These are phyloP conservation scores for Hirschfeldia incana DNA, from an alignment of 345 rosid genomes.

Conservation along the genomic window DNA sequence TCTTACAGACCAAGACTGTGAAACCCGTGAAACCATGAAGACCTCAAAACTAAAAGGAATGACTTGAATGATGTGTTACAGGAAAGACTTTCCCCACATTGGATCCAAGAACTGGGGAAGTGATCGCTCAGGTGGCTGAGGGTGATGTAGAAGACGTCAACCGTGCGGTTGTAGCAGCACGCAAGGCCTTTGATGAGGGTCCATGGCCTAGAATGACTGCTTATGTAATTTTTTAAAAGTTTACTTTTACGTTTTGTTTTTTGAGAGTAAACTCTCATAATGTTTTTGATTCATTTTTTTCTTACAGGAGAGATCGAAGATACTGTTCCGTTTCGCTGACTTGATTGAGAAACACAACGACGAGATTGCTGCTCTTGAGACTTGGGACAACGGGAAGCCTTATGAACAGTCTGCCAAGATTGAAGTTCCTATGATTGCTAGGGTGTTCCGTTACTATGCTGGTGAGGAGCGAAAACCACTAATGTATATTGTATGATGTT, in stretches of 20 bases:
- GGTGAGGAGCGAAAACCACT: conserved; percentile 49
- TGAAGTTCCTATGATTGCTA: conserved; percentile 80
- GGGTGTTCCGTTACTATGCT: conserved; percentile 79
- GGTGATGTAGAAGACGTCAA: conserved; percentile 42
- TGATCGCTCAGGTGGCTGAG: conserved; percentile 43
- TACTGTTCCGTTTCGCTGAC: conserved; percentile 78
- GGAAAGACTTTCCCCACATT: conserved; percentile 45
- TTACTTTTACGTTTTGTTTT: background rate
- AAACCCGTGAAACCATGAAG: no score
- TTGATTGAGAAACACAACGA: conserved; percentile 83
- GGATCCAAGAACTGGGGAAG: conserved; percentile 45
- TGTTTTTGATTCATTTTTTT: background rate
- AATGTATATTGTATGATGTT: background rate
- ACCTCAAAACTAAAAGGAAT: no score
- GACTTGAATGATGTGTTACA: conserved; percentile 3
- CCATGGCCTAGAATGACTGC: conserved; percentile 51
- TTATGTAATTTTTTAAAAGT: conserved; percentile 21
- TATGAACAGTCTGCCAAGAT: conserved; percentile 68
- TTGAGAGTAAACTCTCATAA: background rate
- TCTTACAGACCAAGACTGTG: no score
- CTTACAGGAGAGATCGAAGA: conserved; percentile 77
- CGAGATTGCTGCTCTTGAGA: conserved; percentile 82
- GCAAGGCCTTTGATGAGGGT: conserved; percentile 44
- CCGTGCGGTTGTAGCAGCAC: conserved; percentile 43
- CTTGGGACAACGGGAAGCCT: conserved; percentile 93